A percentile compares a stretch with the other conserved stretches of the same genome.
Evolutionary conservation across 2,329 filamentous ascomycete genomes (phyloP).

Genomic region (Hypomyces perniciosus): DNA sequence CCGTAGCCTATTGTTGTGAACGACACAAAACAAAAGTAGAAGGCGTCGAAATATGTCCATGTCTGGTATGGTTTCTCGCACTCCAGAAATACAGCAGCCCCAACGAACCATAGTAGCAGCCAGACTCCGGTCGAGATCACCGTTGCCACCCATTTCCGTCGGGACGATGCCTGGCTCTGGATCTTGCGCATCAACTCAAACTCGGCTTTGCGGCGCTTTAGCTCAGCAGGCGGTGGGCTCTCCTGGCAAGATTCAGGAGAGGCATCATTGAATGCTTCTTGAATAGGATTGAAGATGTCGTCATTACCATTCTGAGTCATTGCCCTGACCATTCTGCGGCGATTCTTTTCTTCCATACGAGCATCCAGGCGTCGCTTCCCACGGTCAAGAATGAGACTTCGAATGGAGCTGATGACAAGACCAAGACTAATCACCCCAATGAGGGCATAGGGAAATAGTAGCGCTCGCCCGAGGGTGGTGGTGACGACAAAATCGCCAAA

Average conservation of each 20-base stretch:
- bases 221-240: slow-evolving; percentile 33
- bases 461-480: slow-evolving; percentile 56
- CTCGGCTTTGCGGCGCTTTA: slow-evolving; percentile 58
- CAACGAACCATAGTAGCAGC: slow-evolving; percentile 70
- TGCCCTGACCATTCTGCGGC: slow-evolving; percentile 40
- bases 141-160: slow-evolving; percentile 70
- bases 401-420: slow-evolving; percentile 75
- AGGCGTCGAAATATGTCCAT: slow-evolving; percentile 71
- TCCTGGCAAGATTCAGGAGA: neutral
- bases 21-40: slow-evolving; percentile 83
- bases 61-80: slow-evolving; percentile 47
- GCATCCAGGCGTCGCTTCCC: slow-evolving; percentile 47
- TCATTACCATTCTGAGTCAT: slow-evolving; percentile 41
- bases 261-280: neutral
- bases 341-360: slow-evolving; percentile 54
- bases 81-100: slow-evolving; percentile 64
- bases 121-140: slow-evolving; percentile 62
- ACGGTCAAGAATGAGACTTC: slow-evolving; percentile 56
- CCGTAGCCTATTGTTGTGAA: slow-evolving; percentile 86
- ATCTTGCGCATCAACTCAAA: slow-evolving; percentile 79
- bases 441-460: slow-evolving; percentile 78
- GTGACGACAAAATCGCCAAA: slow-evolving; percentile 48
- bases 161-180: slow-evolving; percentile 56
- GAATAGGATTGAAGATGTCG: slow-evolving; percentile 40
- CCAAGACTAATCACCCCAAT: slow-evolving; percentile 79